These are phyloP conservation scores for Copromyces sp. DNA, from an alignment of 495 filamentous ascomycete genomes.

Conservation along the genomic window DNA sequence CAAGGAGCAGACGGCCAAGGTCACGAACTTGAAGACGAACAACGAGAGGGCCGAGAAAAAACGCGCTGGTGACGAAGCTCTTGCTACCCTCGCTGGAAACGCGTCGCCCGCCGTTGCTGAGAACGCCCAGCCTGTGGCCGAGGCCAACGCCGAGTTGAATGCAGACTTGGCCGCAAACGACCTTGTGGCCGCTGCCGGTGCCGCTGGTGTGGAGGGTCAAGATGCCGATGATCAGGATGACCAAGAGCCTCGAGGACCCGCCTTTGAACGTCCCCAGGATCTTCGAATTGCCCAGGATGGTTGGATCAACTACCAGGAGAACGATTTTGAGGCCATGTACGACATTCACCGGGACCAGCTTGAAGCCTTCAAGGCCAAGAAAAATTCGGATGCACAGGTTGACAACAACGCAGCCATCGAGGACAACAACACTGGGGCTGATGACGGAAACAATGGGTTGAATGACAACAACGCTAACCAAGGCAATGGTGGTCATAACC, in stretches of 20 bases:
- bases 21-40: neutral
- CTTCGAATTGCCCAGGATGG: accelerated
- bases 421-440: too few species aligned
- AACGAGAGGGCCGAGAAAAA: neutral
- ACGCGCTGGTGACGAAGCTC: neutral
- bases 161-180: neutral
- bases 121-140: too few species aligned
- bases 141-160: too few species aligned
- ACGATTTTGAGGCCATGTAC: neutral
- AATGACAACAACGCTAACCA: too few species aligned
- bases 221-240: too few species aligned
- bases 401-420: too few species aligned
- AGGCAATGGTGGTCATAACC: too few species aligned
- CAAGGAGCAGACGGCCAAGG: neutral
- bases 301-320: neutral
- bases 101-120: too few species aligned
- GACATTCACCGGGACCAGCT: neutral
- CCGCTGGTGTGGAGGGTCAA: neutral
- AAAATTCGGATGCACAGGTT: neutral
- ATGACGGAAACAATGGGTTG: too few species aligned
- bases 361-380: neutral
- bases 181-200: neutral
- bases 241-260: neutral
- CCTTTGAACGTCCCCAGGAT: accelerated
- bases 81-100: neutral